Conservation (phyloP, 805 yeast species). For the Candida arabinofermentans region DNA sequence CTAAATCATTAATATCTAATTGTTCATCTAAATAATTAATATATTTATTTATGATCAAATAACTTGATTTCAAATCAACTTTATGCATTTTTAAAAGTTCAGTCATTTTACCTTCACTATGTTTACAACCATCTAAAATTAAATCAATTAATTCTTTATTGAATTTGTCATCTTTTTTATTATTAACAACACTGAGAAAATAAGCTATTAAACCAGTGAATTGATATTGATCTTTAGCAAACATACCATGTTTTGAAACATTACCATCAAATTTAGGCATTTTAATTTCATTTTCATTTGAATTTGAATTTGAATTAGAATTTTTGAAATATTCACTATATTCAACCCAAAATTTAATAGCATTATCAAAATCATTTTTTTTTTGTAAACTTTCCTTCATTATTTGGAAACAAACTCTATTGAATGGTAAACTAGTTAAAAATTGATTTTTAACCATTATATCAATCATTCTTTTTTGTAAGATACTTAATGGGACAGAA, state of each 20-base stretch:
- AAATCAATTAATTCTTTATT: background rate
- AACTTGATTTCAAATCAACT: slow-evolving; percentile 6
- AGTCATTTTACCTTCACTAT: background rate
- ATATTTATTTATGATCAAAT: slow-evolving; percentile 7
- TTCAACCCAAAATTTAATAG: slow-evolving; percentile 28
- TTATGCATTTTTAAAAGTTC: background rate
- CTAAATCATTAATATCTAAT: slow-evolving; percentile 20
- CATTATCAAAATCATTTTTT: slow-evolving; percentile 21
- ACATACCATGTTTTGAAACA: background rate
- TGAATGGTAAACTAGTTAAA: slow-evolving; percentile 26
- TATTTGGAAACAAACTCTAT: slow-evolving; percentile 20
- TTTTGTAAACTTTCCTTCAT: too few relatives aligned
- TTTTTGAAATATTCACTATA: slow-evolving; percentile 22
- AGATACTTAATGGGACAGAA: background rate
- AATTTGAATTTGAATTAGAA: too few relatives aligned
- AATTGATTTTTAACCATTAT: slow-evolving; percentile 15
- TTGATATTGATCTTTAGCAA: slow-evolving; percentile 6
- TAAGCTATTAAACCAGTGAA: slow-evolving; percentile 8
- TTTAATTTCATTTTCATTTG: slow-evolving; percentile 6
- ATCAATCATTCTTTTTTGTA: slow-evolving; percentile 14
- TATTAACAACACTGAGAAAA: background rate
- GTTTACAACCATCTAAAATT: background rate
- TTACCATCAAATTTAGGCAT: background rate
- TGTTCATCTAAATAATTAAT: slow-evolving; percentile 1
- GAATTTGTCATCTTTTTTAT: background rate